Conservation (phyloP, 495 filamentous ascomycete genomes). For the Baudoinia panamericana region DNA sequence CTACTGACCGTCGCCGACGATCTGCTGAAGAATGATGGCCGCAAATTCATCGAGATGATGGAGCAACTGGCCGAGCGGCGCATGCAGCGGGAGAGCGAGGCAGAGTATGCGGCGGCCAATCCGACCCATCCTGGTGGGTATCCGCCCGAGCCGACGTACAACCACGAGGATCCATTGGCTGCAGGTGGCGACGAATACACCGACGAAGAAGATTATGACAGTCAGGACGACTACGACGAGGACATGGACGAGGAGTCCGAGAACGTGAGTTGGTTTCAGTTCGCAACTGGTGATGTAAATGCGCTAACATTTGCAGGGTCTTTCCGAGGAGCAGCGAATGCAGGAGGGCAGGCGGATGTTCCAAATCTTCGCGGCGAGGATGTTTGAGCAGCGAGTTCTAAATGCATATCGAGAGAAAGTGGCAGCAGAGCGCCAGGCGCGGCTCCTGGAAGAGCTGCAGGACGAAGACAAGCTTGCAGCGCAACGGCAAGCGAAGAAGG, state of each 20-base stretch:
- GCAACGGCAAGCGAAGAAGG: slow-evolving; percentile 81
- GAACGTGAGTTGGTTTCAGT: slow-evolving; percentile 51
- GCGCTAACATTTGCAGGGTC: slow-evolving; percentile 61
- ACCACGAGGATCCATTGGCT: slow-evolving; percentile 47
- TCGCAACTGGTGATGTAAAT: slow-evolving; percentile 21
- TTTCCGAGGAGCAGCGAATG: slow-evolving; percentile 98
- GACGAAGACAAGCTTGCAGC: slow-evolving; percentile 63
- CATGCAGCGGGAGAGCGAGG: slow-evolving; percentile 92
- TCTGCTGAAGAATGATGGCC: slow-evolving; percentile 94
- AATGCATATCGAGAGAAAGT: slow-evolving; percentile 97
- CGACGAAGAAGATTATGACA: slow-evolving; percentile 79
- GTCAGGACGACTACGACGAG: slow-evolving; percentile 75
- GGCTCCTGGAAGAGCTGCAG: slow-evolving; percentile 80
- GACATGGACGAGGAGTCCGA: slow-evolving; percentile 77
- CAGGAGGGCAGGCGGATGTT: slow-evolving; percentile 98
- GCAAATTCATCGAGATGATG: slow-evolving; percentile 99
- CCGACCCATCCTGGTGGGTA: slow-evolving; percentile 40
- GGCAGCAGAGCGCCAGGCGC: slow-evolving; percentile 76
- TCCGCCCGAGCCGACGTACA: slow-evolving; percentile 41
- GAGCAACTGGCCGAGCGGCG: slow-evolving; percentile 94
- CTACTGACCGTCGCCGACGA: slow-evolving; percentile 98
- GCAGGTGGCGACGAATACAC: slow-evolving; percentile 39
- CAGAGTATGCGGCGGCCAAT: slow-evolving; percentile 50
- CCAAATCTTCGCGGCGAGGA: slow-evolving; percentile 96
- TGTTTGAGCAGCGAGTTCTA: slow-evolving; percentile 97